Base-by-base conservation (phyloP, 2,329 filamentous ascomycete genomes). In the Arthrobotrys iridis region DNA sequence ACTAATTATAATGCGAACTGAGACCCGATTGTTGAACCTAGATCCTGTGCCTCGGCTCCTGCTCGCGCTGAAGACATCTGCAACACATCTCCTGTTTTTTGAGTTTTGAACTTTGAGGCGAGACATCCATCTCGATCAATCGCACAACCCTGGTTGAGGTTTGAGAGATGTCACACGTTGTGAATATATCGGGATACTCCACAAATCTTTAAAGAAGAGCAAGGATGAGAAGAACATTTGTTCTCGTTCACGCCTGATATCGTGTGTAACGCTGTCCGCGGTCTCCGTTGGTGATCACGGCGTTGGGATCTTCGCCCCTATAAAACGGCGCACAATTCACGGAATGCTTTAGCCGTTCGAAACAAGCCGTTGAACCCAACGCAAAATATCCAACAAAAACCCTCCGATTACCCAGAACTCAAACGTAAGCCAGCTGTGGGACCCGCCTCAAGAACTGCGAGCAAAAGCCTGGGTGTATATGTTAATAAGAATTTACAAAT, bases 361-460 rank as follows among this genome's bases (percentile, higher is more conserved):
- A 13, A 52, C n/a, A 15, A 35, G n/a, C 24, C n/a, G 45, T 64
- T 40, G 48, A 55, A 15, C 57, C 40, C 70, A 74, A 74, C 70
- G 18, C 62, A 74, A 37, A 67, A 74, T 67, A 55, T 67, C 45
- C 70, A 66, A 74, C 70, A 74, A 63, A 22, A 37, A n/a, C 33
- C 7, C 18, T 5, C 15, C 15, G 2, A 15, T 37, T 13, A 13
- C 59, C 10, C 20, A 48, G 20, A 22, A 41, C 20, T 24, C n/a
- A 41, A 63, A 24, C 15, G 8, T 15, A 4, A 5, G 4, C 41
- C 15, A 37, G 18, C n/a, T n/a, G n/a, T n/a, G n/a, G 4, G 20
- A 28, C 40, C 57, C 40, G 35, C 57, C 57, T 33, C 40, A n/a
- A 62, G 3, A 55, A 55, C 37, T 35, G 50, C 50, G 50, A n/a